A percentile compares a stretch with the other conserved stretches of the same genome.
phyloP scores from a whole-genome alignment of 805 yeast species.

The Nakazawaea ambrosiae region DNA sequence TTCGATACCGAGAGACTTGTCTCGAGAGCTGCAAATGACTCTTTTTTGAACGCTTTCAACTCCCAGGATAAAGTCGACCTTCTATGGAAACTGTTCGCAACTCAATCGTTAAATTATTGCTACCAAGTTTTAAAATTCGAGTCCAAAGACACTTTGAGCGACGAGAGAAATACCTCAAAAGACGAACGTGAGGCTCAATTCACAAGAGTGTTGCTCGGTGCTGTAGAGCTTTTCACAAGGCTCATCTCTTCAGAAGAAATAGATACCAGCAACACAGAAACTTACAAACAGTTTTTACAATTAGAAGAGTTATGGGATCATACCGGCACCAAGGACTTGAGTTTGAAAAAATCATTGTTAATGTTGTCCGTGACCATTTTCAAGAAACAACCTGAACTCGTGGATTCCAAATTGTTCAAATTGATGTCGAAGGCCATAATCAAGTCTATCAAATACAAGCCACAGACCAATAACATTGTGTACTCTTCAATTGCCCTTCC shows the following conservation, averaged over 20 bases:
- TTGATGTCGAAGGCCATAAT: slow-evolving; percentile 36
- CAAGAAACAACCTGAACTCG: slow-evolving; percentile 15
- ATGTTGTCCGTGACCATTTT: slow-evolving; percentile 26
- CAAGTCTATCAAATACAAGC: slow-evolving; percentile 32
- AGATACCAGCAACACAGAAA: slow-evolving; percentile 10
- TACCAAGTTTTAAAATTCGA: slow-evolving; percentile 49
- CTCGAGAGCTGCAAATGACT: slow-evolving; percentile 37
- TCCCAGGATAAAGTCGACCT: slow-evolving; percentile 46
- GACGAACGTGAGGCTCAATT: slow-evolving; percentile 65
- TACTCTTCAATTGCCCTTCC: slow-evolving; percentile 41
- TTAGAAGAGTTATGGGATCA: slow-evolving; percentile 40
- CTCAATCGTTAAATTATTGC: slow-evolving; percentile 48
- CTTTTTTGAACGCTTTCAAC: slow-evolving; percentile 49
- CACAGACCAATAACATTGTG: slow-evolving; percentile 26
- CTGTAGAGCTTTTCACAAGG: slow-evolving; percentile 3
- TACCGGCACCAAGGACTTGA: slow-evolving; percentile 29
- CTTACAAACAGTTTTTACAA: slow-evolving; percentile 27
- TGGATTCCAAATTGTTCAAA: slow-evolving; percentile 28
- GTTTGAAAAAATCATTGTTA: slow-evolving; percentile 34
- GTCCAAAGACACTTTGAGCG: slow-evolving; percentile 58
- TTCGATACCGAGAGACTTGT: slow-evolving; percentile 67
- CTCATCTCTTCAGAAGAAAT: slow-evolving; percentile 12
- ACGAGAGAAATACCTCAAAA: slow-evolving; percentile 58
- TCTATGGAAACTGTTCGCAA: slow-evolving; percentile 54
- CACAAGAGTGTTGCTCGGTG: slow-evolving; percentile 35